Evolutionary conservation across 805 yeast species (phyloP), one percentile per base, ranked within the genome.

Genomic region (Candida xyloterini): DNA sequence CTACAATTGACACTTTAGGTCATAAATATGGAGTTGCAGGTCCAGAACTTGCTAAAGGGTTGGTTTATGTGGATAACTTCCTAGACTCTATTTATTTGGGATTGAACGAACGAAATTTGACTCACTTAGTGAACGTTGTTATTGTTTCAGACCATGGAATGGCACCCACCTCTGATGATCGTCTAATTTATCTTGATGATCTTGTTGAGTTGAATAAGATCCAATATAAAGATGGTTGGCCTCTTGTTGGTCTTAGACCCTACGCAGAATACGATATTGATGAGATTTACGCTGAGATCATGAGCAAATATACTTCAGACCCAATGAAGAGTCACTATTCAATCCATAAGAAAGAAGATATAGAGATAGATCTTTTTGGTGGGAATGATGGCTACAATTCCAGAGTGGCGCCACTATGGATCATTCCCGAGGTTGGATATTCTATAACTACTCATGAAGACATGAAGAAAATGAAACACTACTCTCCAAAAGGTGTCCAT

Each of bases 101-200:
- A 7, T 50, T 90, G 15, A 43, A 55, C 1, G 53, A 57, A 14
- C 67, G 95, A 40, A 79, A 84, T 48, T 63, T 88, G 43, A 63
- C 73, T 0, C 70, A 78, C 15, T 70, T 87, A 29, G 84, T 84
- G 14, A 90, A 91, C 57, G 62, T 90, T 15, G 63, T 91, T 0
- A 65, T 90, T 30, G 84, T 90, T 3, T 85, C 95, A 31, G 96
- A 90, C 59, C 96, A 89, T 58, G 96, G 96, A 9, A 89, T 88
- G 95, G 82, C 95, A 0, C 91, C 95, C 6, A 84, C 95, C 1
- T 73, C 86, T 1, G 74, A 79, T 47, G 76, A 79, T 10, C 65
- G 95, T 44, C 59, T 86, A 9, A 63, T 89, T 1, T 78, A 77
- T 46, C 60, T 90, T 44, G 96, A 88, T 57, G 93, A 88, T 47